Evolutionary conservation across 1,284 basidiomycete species (phyloP), one percentile per base, ranked within the genome.

Genomic region (Ceratobasidium sp.): DNA sequence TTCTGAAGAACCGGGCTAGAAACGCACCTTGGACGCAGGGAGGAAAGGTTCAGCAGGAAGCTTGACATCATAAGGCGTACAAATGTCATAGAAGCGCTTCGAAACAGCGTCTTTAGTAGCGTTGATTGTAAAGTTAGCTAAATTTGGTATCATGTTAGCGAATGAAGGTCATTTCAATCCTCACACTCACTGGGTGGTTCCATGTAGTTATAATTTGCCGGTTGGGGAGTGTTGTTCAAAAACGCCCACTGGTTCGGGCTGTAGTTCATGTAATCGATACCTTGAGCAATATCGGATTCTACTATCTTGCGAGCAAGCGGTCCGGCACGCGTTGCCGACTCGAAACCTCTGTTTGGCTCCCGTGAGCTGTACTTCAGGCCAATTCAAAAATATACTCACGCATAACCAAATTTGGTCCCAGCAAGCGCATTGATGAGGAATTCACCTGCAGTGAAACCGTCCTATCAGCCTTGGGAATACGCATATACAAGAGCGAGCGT

Each of bases 31-130:
- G 85, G 80, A 82, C 2, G 87, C 80, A 76, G 85, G 81, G 74
- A 89, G 87, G n/a, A 84, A 84, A 36, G 87, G 86, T 1, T 81
- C 79, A 23, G 75, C 78, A 0, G 87, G 87, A n/a, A 88, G 79
- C 4, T 78, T 77, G 55, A 86, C 83, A 23, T 76, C 76, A 78
- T 84, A 60, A 5, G 69, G 57, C 12, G 70, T 75, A 83, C 28
- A 77, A 74, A 67, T 83, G 45, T 32, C 77, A 70, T 83, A 83
- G 32, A 77, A 74, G 53, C 83, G 52, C 18, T 48, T 16, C 36
- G 67, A 39, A n/a, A 26, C 36, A 36, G 16, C 21, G 55, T 74
- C 26, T 61, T 45, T 57, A 21, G 0, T 39, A n/a, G 65, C 28
- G 12, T 67, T 61, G 70, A 45, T n/a, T 4, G 32, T 52, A 36